A percentile compares a stretch with the other conserved stretches of the same genome.
These are phyloP conservation scores for Agastache rugosa DNA, from an alignment of 257 asterid genomes.

Conservation along the genomic window DNA sequence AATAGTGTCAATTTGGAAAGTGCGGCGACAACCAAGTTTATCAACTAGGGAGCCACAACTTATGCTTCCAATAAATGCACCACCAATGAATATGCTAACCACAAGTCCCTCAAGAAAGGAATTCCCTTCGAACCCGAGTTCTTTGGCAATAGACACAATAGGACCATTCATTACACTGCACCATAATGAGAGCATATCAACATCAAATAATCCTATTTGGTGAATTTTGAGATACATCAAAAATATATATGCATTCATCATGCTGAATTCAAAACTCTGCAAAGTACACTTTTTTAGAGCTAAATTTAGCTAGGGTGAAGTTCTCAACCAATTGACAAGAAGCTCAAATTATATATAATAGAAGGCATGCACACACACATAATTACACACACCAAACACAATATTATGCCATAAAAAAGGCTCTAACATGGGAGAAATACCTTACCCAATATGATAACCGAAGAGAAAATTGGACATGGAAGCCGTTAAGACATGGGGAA, in stretches of 20 bases:
- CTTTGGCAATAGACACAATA: slow-evolving; percentile 74
- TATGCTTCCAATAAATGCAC: slow-evolving; percentile 86
- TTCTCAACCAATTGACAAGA: slow-evolving; percentile 21
- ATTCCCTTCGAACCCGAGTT: slow-evolving; percentile 85
- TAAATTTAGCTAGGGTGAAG: neutral
- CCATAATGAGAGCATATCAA: slow-evolving; percentile 20
- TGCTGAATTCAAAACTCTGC: neutral
- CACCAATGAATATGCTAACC: slow-evolving; percentile 86
- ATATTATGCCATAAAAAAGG: slow-evolving; percentile 19
- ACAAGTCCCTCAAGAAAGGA: slow-evolving; percentile 88
- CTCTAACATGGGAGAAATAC: neutral
- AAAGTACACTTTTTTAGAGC: neutral
- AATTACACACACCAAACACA: neutral
- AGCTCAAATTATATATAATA: neutral
- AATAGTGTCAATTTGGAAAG: slow-evolving; percentile 74
- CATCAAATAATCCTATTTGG: slow-evolving; percentile 14
- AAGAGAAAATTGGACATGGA: slow-evolving; percentile 90
- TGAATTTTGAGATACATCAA: neutral
- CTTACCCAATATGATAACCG: slow-evolving; percentile 89
- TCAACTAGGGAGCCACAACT: slow-evolving; percentile 73
- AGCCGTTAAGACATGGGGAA: slow-evolving; percentile 77
- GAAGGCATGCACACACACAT: neutral
- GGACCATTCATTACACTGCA: slow-evolving; percentile 96
- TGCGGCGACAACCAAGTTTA: slow-evolving; percentile 80
- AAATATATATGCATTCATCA: neutral